These are phyloP conservation scores for Chaetomidium leptoderma DNA, from an alignment of 495 filamentous ascomycete species.

Conservation along the genomic window DNA sequence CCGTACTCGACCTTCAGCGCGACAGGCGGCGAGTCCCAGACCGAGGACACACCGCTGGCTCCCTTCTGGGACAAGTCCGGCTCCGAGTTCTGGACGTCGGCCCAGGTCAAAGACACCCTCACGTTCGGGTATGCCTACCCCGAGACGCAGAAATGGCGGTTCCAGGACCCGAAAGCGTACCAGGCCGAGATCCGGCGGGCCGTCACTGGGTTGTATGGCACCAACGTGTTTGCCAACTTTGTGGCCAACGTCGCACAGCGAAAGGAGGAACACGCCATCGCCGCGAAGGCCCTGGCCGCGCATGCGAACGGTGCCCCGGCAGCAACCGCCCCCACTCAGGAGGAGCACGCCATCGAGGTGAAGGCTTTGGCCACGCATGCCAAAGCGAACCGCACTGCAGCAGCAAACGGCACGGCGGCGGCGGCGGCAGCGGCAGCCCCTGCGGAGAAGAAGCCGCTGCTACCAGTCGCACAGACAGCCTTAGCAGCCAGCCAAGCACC, in stretches of 20 bases:
- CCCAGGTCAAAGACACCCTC: slow-evolving; percentile 34
- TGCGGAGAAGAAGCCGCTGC: neutral
- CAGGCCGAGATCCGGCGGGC: slow-evolving; percentile 17
- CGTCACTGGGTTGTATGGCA: slow-evolving; percentile 25
- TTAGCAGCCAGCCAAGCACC: neutral
- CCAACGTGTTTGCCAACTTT: slow-evolving; percentile 27
- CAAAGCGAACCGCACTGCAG: no score
- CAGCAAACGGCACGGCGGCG: no score
- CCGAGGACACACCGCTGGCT: slow-evolving; percentile 35
- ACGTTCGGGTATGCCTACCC: slow-evolving; percentile 58
- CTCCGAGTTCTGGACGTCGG: slow-evolving; percentile 46
- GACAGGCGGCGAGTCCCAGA: slow-evolving; percentile 36
- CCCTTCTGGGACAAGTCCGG: slow-evolving; percentile 44
- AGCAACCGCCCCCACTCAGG: neutral
- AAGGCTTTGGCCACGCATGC: no score
- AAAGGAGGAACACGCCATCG: slow-evolving; percentile 3
- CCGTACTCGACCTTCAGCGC: slow-evolving; percentile 51
- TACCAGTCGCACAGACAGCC: neutral
- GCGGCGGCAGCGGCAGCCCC: no score
- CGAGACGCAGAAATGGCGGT: slow-evolving; percentile 43
- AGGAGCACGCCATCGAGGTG: no score
- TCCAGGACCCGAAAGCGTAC: slow-evolving; percentile 11
- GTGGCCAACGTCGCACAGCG: slow-evolving; percentile 18
- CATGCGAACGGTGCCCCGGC: neutral
- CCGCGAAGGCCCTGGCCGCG: neutral